Conservation (phyloP, 345 rosid genomes). For the Lepidium didymum region DNA sequence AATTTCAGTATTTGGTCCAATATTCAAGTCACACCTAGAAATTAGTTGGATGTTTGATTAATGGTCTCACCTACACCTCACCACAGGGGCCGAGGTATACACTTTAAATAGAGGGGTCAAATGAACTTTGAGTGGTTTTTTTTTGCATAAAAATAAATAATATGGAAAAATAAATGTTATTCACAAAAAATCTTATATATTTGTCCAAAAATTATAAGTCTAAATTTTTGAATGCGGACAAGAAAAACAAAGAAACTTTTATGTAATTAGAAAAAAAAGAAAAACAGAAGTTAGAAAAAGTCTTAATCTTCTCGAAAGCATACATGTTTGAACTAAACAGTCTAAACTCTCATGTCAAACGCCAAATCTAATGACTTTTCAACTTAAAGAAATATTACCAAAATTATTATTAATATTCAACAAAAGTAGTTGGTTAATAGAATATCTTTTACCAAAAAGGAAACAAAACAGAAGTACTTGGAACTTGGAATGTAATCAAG, state of each 20-base stretch:
- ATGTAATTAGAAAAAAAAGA: background rate
- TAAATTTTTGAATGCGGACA: background rate
- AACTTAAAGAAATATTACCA: background rate
- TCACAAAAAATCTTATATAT: background rate
- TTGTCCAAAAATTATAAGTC: background rate
- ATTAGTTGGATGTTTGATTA: slow-evolving; percentile 5
- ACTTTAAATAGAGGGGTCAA: no score
- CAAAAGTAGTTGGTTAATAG: background rate
- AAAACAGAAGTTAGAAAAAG: background rate
- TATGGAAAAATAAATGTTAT: no score
- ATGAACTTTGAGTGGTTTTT: no score
- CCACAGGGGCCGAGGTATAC: no score
- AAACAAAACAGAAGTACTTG: no score
- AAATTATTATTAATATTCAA: background rate
- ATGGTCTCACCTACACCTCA: background rate
- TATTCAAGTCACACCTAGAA: background rate
- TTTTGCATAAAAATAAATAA: no score
- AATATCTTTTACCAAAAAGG: no score
- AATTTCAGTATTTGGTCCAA: background rate
- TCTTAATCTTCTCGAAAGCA: slow-evolving; percentile 12
- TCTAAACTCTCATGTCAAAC: background rate
- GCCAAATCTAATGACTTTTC: background rate
- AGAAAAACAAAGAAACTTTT: no score
- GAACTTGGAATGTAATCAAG: background rate
- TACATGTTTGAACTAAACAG: background rate